phyloP scores from a whole-genome alignment of 371 early-diverging fungal genomes.

The Thermomucor indicae-seudaticae region DNA sequence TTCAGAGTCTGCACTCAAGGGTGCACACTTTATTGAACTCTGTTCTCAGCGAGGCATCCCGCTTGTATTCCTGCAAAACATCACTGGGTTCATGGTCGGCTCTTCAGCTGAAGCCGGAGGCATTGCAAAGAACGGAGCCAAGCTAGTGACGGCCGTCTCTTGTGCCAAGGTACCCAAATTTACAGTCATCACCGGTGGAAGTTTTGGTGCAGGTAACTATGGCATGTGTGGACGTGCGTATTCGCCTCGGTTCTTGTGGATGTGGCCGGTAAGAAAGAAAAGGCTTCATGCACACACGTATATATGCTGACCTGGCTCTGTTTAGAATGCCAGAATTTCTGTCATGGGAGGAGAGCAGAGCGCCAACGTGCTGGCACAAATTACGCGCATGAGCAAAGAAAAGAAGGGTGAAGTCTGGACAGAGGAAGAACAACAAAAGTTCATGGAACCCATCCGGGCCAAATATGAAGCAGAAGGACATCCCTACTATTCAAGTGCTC shows the following conservation, averaged over 20 bases:
- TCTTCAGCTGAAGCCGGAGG: slow-evolving; percentile 95
- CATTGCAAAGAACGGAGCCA: slow-evolving; percentile 98
- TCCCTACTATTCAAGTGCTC: slow-evolving; percentile 87
- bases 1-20: slow-evolving; percentile 94
- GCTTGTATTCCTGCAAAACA: slow-evolving; percentile 94
- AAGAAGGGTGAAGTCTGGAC: slow-evolving; percentile 80
- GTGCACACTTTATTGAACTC: slow-evolving; percentile 97
- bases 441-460: slow-evolving; percentile 84
- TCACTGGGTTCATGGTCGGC: slow-evolving; percentile 94
- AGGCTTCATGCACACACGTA: neutral
- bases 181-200: slow-evolving; percentile 90
- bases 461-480: slow-evolving; percentile 94
- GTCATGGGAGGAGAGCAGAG: slow-evolving; percentile 99
- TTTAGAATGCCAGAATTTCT: slow-evolving; percentile 83
- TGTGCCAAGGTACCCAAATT: slow-evolving; percentile 96
- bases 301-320: neutral
- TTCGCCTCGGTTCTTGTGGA: slow-evolving; percentile 94
- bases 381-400: slow-evolving; percentile 80
- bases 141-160: slow-evolving; percentile 95
- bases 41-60: slow-evolving; percentile 93
- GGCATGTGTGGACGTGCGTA: slow-evolving; percentile 99
- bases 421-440: slow-evolving; percentile 67
- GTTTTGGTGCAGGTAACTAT: slow-evolving; percentile 95
- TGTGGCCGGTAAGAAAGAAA: slow-evolving; percentile 84
- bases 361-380: slow-evolving; percentile 90